phyloP scores from a whole-genome alignment of 2,329 filamentous ascomycete genomes.

The Parastagonospora avenae region DNA sequence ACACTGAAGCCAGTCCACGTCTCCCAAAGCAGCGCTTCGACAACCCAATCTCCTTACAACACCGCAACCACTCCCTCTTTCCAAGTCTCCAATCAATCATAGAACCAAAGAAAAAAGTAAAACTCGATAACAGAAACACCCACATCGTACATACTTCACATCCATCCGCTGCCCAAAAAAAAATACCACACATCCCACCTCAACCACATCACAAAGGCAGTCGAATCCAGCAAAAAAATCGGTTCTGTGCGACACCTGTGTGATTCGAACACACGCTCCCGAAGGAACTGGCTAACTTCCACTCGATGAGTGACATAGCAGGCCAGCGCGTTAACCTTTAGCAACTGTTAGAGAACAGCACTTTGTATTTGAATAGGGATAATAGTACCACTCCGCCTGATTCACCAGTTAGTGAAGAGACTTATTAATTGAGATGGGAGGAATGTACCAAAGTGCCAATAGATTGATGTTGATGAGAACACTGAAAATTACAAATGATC shows the following conservation, averaged over 20 bases:
- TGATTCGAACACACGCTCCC: constrained; percentile 40
- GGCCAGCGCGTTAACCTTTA: constrained; percentile 32
- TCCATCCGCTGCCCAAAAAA: too few species aligned
- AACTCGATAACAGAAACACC: too few species aligned
- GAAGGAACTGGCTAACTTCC: constrained; percentile 36
- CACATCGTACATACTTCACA: too few species aligned
- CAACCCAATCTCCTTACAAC: too few species aligned
- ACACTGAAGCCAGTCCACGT: too few species aligned
- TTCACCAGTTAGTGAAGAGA: background rate
- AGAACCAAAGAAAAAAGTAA: too few species aligned
- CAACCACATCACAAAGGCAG: too few species aligned
- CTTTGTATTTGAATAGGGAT: background rate
- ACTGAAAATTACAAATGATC: too few species aligned
- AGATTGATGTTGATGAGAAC: background rate
- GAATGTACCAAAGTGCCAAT: constrained; percentile 1
- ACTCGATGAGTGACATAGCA: constrained; percentile 20
- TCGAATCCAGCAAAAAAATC: background rate
- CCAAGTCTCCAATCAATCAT: too few species aligned
- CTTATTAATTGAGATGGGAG: background rate
- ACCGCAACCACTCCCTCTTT: too few species aligned
- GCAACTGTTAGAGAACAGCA: constrained; percentile 3
- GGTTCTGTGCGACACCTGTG: constrained; percentile 28
- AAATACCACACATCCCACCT: too few species aligned
- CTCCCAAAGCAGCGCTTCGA: too few species aligned
- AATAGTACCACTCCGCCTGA: background rate